Evolutionary conservation across 768 basidiomycete genomes (phyloP), one percentile per base, ranked within the genome.

Genomic region (Mycena rebaudengoi): DNA sequence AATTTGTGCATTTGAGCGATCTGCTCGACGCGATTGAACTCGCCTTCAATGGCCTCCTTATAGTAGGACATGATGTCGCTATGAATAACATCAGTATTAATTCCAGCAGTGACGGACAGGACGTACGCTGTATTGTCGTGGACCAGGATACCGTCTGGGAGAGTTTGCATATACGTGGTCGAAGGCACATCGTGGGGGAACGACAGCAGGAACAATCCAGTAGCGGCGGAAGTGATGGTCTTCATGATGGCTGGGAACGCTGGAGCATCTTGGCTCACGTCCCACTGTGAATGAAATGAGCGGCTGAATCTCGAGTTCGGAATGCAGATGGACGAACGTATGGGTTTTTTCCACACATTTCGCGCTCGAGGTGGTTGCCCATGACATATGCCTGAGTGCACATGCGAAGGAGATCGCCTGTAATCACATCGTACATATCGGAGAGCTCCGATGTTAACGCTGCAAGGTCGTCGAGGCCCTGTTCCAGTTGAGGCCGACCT

Each of bases 31-130:
- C 64, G 58, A 39, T 61, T 65, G 48, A 65, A 65, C 37, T 60
- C 64, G 39, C 64, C 64, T n/a, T 41, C 64, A 25, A 65, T 40
- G 25, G 64, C 45, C 29, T 65, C 64, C 41, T 65, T 65, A 51
- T 65, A 60, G 46, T 65, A 65, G 23, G 64, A 65, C 52, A 65
- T 50, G 52, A 65, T 65, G 30, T 65, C 64, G 3, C 64, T 65
- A 23, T 30, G 28, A 52, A 13, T 16, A 3, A 16, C 8, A n/a
- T n/a, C 26, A n/a, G 18, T 2, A 21, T 35, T 16, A 25, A 16
- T 18, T 14, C n/a, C 3, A 14, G n/a, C 4, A 12, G 30, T 21
- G 14, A 28, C 12, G 28, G 33, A 39, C 1, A 40, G 40, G n/a
- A 32, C 61, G 23, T 29, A 61, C 59, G 64, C 64, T 5, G 59